Base-by-base conservation (phyloP, 441 rosid species). In the California macrophylla region DNA sequence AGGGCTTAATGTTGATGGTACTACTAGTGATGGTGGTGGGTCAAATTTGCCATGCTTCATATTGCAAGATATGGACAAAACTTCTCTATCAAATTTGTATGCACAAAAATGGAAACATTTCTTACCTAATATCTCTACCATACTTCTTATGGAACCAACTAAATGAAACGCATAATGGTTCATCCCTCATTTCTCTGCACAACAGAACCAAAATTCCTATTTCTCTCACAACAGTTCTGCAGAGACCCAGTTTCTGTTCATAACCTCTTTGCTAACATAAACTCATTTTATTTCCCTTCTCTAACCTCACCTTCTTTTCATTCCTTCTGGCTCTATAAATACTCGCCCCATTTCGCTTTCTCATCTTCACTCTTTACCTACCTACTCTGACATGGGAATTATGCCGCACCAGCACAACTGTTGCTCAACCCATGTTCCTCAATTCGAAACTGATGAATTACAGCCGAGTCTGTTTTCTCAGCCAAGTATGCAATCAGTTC, bases 401-500 rank as follows among this genome's bases (percentile, higher is more conserved):
- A 82, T 80, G 85, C 28, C 75, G 47, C 67, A 6, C 75, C 71
- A 64, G 29, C 75, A 75, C 40, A n/a, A 71, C 70, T 25, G 66
- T 69, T 28, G 62, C 52, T 65, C 77, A 47, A 72, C 67, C 54
- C 67, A 26, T 67, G 75, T 77, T 68, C 72, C 75, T 64, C 73
- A 77, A 32, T 81, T 78, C 4, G n/a, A 67, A 1, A 69, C 72
- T 32, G 30, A 20, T 67, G 18, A 32, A 47, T 66, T 67, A 65
- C 74, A 70, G 30, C 40, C 76, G 36, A 74, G 74, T 12, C 69
- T 78, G 12, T 58, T 8, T 70, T 80, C 88, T 58, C 81, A 78
- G 74, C 79, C 71, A 23, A 84, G 88, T 70, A 79, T 84, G 20
- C 76, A 73, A 8, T 76, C 87, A 32, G 73, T 81, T 50, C 82